Percentiles rank a stretch among this genome's conserved stretches.
Conservation (phyloP, 2,329 filamentous ascomycete species). For the Nothopassalora personata region DNA sequence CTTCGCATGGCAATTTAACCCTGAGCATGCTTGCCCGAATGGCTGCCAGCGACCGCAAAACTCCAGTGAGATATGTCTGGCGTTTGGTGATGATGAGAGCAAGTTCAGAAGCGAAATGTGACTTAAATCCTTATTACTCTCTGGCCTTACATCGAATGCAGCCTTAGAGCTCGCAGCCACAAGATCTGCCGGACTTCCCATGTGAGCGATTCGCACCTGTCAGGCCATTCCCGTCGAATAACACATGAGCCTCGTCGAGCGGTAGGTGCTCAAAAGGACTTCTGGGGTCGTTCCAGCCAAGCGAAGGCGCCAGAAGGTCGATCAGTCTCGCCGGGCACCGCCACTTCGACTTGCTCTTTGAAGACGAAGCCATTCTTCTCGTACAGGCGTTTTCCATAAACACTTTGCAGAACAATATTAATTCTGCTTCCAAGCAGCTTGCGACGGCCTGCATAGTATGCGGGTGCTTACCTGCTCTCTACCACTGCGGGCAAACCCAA, state of each 20-base stretch:
- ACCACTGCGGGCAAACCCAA: constrained; percentile 27
- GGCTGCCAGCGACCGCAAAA: constrained; percentile 26
- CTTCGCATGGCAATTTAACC: constrained; percentile 52
- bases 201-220: neutral
- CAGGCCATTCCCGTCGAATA: neutral
- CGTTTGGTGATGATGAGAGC: neutral
- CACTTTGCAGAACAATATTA: neutral
- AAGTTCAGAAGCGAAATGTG: neutral
- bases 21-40: constrained; percentile 31
- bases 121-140: neutral
- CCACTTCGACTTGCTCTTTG: constrained; percentile 21
- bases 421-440: neutral
- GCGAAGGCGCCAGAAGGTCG: constrained; percentile 21
- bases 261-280: neutral
- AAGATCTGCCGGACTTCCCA: neutral
- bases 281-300: constrained; percentile 27
- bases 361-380: constrained; percentile 31
- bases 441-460: neutral
- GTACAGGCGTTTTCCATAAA: constrained; percentile 27
- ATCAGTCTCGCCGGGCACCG: constrained; percentile 15
- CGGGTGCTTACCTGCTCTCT: constrained; percentile 20
- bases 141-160: neutral
- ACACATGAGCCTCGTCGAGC: neutral
- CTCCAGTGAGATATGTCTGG: neutral
- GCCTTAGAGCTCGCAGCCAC: neutral